Conservation (phyloP, 495 filamentous ascomycete genomes). For the Corynascus novoguineensis region DNA sequence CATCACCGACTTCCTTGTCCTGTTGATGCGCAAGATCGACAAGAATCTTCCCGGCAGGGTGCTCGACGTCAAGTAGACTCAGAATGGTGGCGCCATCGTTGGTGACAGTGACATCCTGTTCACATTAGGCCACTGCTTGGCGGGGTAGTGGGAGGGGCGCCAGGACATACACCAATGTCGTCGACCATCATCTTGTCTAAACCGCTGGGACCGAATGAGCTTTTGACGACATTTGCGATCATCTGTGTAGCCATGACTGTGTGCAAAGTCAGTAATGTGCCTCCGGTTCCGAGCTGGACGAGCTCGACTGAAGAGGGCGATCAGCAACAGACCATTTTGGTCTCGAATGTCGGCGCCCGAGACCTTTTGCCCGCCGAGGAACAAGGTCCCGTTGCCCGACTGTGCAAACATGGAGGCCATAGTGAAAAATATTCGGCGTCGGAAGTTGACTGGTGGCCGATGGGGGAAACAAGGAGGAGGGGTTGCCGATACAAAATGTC, state of each 20-base stretch:
- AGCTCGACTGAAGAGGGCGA: conserved; percentile 1
- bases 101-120: conserved; percentile 93
- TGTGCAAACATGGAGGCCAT: conserved; percentile 92
- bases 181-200: conserved; percentile 99
- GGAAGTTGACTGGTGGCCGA: conserved; percentile 1
- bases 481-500: conserved; percentile 13
- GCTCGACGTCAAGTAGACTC: conserved; percentile 89
- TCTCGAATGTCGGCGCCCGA: conserved; percentile 92
- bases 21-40: conserved; percentile 97
- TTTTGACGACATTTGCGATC: conserved; percentile 98
- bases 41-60: conserved; percentile 96
- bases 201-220: conserved; percentile 93
- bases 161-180: conserved; percentile 77
- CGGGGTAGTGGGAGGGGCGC: conserved; percentile 11
- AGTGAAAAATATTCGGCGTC: conserved; percentile 19
- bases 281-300: neutral
- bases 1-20: conserved; percentile 97
- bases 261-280: conserved; percentile 25
- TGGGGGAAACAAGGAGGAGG: neutral
- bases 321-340: conserved; percentile 71
- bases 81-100: conserved; percentile 98
- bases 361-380: conserved; percentile 91
- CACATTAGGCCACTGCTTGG: conserved; percentile 18
- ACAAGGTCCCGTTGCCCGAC: conserved; percentile 81
- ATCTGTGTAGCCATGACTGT: conserved; percentile 90